Evolutionary conservation across 2,329 filamentous ascomycete genomes (phyloP).

Genomic region (Cryphonectria parasitica): DNA sequence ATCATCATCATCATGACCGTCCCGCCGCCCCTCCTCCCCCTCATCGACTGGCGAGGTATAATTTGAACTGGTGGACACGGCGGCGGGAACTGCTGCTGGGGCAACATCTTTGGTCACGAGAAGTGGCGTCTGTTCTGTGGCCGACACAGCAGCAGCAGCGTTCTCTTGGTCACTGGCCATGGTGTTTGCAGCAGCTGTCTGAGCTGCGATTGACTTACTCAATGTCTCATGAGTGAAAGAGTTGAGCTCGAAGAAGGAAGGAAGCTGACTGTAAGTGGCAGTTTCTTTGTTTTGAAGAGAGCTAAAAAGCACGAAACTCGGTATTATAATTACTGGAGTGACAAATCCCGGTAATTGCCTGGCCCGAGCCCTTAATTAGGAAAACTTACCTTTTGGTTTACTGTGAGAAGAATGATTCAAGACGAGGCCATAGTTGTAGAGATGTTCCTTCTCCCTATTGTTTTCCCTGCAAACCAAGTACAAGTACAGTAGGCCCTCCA

Average conservation of each 20-base stretch:
- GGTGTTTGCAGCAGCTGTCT: not conserved
- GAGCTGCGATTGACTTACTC: not conserved
- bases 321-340: not conserved
- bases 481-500: not conserved
- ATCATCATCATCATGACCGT: not conserved
- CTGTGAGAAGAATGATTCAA: not conserved
- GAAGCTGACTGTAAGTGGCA: not conserved
- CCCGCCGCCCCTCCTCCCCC: not conserved
- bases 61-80: constrained; percentile 17
- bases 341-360: not conserved
- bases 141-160: not conserved
- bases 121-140: constrained; percentile 40
- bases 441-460: no score
- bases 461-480: no score
- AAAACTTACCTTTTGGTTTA: not conserved
- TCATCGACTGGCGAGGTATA: constrained; percentile 17
- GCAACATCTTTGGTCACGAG: constrained; percentile 32
- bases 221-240: not conserved
- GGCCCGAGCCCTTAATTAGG: not conserved
- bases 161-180: not conserved
- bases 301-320: not conserved
- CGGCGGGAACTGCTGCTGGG: constrained; percentile 29
- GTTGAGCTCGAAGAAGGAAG: not conserved
- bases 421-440: not conserved
- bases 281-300: not conserved